These are phyloP conservation scores for Zalaria sp. DNA, from an alignment of 2,329 filamentous ascomycete species.

Conservation along the genomic window DNA sequence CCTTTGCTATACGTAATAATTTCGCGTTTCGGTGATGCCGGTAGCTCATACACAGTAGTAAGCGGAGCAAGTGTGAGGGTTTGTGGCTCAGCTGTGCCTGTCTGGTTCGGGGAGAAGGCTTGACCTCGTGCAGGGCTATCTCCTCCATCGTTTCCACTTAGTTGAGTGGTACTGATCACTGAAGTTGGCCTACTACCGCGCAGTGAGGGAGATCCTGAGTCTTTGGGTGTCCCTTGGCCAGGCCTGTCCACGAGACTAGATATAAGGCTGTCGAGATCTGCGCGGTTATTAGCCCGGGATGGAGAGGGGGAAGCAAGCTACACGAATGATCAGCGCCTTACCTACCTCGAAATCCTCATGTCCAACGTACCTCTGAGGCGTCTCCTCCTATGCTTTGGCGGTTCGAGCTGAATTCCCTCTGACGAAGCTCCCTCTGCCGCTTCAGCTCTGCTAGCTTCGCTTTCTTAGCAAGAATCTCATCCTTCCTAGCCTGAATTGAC, in stretches of 20 bases:
- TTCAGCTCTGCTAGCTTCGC: constrained; percentile 95
- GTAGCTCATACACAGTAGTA: constrained; percentile 67
- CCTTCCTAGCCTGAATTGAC: constrained; percentile 55
- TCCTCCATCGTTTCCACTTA: constrained; percentile 52
- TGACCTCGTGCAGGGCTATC: constrained; percentile 11
- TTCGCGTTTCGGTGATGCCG: constrained; percentile 57
- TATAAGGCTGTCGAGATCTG: constrained; percentile 73
- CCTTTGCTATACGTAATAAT: constrained; percentile 94
- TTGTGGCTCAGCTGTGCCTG: constrained; percentile 39
- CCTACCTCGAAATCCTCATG: constrained; percentile 2
- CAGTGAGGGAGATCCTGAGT: constrained; percentile 23
- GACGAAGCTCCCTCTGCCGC: constrained; percentile 71
- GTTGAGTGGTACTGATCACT: constrained; percentile 65
- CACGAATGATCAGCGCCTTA: constrained; percentile 13
- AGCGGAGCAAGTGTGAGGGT: constrained; percentile 60
- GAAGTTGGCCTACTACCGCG: constrained; percentile 69
- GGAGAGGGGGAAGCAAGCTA: constrained; percentile 59
- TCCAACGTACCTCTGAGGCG: constrained; percentile 50
- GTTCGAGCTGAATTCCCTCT: constrained; percentile 46
- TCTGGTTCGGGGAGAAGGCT: constrained; percentile 11
- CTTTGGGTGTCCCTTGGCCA: constrained; percentile 47
- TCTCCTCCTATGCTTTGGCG: constrained; percentile 41
- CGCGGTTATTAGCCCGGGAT: constrained; percentile 53
- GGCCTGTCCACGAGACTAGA: constrained; percentile 67
- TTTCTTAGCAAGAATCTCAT: constrained; percentile 94